Percentiles rank a stretch among this genome's conserved stretches.
Evolutionary conservation across 2,329 filamentous ascomycete species (phyloP).

Genomic region (Pseudocercospora fuligena): DNA sequence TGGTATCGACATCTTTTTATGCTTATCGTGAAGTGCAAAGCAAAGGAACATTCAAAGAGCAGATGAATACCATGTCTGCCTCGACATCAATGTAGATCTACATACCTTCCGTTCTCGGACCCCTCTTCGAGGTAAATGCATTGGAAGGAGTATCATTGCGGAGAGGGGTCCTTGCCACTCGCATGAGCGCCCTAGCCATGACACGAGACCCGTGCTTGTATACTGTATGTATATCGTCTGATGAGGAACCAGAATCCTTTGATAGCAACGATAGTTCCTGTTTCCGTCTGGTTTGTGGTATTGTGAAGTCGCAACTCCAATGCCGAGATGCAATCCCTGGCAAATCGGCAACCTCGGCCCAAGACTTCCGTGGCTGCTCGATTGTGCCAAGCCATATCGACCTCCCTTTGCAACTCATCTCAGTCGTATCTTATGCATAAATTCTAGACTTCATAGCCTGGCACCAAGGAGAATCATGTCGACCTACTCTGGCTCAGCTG

Average conservation of each 20-base stretch:
- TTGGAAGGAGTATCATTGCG: not conserved
- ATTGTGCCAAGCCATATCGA: slow-evolving; percentile 1
- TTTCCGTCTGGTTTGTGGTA: not conserved
- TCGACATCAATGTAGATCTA: too few relatives aligned
- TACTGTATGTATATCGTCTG: not conserved
- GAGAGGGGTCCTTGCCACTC: not conserved
- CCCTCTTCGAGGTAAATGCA: not conserved
- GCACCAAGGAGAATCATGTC: slow-evolving; percentile 20
- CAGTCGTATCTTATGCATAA: not conserved
- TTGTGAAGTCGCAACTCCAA: not conserved
- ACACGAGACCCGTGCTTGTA: not conserved
- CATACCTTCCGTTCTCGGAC: slow-evolving; percentile 1
- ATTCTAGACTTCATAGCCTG: not conserved
- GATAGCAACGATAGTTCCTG: not conserved
- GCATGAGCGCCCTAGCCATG: not conserved
- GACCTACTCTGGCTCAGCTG: slow-evolving; percentile 6
- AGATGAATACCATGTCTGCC: too few relatives aligned
- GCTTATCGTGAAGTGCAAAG: not conserved
- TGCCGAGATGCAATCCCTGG: slow-evolving; percentile 5
- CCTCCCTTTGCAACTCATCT: not conserved
- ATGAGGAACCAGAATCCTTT: not conserved
- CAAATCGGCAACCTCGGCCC: slow-evolving; percentile 15
- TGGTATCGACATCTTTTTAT: not conserved
- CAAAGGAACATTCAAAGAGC: not conserved
- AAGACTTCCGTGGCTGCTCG: not conserved